Evolutionary conservation across 2,329 filamentous ascomycete genomes (phyloP).

Genomic region (Eurotiales sp.): DNA sequence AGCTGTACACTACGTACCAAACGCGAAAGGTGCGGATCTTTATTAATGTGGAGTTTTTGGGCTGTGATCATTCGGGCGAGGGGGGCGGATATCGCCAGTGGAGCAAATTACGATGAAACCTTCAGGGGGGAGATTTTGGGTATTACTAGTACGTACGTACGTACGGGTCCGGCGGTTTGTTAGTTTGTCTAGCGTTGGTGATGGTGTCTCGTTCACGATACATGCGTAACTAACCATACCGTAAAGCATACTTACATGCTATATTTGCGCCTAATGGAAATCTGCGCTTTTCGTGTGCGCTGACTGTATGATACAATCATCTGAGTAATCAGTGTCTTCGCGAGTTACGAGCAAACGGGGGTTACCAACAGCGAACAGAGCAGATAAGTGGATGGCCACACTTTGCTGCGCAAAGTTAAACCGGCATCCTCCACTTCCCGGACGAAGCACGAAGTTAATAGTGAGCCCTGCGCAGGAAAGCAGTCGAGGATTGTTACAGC

Average conservation of each 20-base stretch:
- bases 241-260: too few species aligned
- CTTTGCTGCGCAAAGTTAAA: neutral
- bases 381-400: neutral
- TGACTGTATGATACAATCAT: too few species aligned
- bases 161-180: neutral
- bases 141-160: too few species aligned
- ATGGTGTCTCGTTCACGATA: too few species aligned
- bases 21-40: slow-evolving; percentile 13
- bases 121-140: neutral
- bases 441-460: neutral
- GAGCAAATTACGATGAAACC: slow-evolving; percentile 9
- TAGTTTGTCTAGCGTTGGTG: too few species aligned
- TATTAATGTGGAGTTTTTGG: slow-evolving; percentile 7
- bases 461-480: too few species aligned
- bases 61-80: slow-evolving; percentile 3
- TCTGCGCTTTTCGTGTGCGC: too few species aligned
- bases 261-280: too few species aligned
- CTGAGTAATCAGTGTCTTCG: too few species aligned
- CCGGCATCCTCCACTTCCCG: neutral
- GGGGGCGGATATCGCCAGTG: slow-evolving; percentile 1
- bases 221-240: too few species aligned
- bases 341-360: neutral
- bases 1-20: slow-evolving; percentile 13
- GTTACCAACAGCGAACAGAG: neutral
- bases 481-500: too few species aligned